A percentile compares a stretch with the other conserved stretches of the same genome.
Evolutionary conservation across 176 grass and related monocot species (phyloP).

Genomic region (Panicum miliaceum): DNA sequence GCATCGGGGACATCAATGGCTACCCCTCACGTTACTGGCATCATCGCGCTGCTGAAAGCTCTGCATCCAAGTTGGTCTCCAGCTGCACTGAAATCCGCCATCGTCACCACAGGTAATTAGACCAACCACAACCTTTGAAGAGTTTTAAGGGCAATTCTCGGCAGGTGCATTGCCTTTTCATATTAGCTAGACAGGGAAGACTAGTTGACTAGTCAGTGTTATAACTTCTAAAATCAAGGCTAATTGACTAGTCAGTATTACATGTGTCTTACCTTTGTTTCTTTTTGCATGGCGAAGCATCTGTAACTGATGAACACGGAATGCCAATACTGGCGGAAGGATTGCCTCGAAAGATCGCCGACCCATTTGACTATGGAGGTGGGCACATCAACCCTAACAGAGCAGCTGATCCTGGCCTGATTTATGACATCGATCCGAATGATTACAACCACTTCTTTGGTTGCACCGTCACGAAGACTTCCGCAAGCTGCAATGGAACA

Average conservation of each 20-base stretch:
- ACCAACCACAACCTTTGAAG: neutral
- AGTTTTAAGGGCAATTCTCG: too few species aligned
- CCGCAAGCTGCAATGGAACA: neutral
- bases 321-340: constrained; percentile 46
- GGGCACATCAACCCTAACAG: constrained; percentile 31
- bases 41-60: constrained; percentile 37
- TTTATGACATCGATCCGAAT: constrained; percentile 28
- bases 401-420: constrained; percentile 37
- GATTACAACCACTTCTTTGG: constrained; percentile 33
- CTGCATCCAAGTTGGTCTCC: constrained; percentile 44
- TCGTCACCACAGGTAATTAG: constrained; percentile 41
- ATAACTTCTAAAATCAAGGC: too few species aligned
- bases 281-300: constrained; percentile 1
- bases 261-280: neutral
- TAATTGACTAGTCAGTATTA: too few species aligned
- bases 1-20: constrained; percentile 41
- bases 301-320: constrained; percentile 7
- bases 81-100: constrained; percentile 40
- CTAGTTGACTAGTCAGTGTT: too few species aligned
- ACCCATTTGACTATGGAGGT: constrained; percentile 47
- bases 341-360: constrained; percentile 15
- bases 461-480: neutral
- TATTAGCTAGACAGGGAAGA: too few species aligned
- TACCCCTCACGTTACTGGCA: constrained; percentile 30
- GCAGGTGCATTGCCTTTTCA: too few species aligned